phyloP scores from a whole-genome alignment of 2,329 filamentous ascomycete genomes.

The Paecilomyces variotii region DNA sequence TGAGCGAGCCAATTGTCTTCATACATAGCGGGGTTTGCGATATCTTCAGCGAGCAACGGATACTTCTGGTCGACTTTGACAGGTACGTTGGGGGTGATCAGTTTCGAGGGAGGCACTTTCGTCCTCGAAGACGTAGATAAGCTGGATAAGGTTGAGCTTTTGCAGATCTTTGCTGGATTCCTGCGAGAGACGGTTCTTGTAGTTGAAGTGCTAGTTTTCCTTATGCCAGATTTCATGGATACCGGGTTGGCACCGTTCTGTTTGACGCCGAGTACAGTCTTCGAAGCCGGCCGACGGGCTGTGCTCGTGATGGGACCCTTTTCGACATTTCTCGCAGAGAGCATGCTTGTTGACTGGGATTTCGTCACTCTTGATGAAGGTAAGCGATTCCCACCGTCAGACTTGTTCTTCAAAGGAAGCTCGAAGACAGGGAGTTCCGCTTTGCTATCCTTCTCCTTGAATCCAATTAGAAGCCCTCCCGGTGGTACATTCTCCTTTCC shows the following conservation, averaged over 20 bases:
- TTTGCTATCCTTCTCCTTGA: constrained; percentile 12
- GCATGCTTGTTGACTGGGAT: neutral
- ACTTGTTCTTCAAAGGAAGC: constrained; percentile 16
- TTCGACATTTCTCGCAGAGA: neutral
- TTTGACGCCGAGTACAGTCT: constrained; percentile 7
- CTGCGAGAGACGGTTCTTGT: neutral
- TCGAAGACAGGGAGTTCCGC: constrained; percentile 7
- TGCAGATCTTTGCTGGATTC: constrained; percentile 4
- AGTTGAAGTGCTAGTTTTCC: neutral
- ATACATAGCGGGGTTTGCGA: constrained; percentile 51
- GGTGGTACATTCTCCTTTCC: constrained; percentile 59
- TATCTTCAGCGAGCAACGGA: constrained; percentile 46
- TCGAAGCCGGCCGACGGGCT: constrained; percentile 2
- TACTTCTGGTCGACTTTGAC: constrained; percentile 31
- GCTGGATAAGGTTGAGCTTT: constrained; percentile 7
- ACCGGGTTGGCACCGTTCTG: constrained; percentile 6
- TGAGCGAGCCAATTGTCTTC: constrained; percentile 56
- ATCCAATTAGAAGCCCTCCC: constrained; percentile 17
- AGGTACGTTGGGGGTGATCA: constrained; percentile 23
- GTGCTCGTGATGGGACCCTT: neutral
- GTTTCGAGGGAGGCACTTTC: constrained; percentile 19
- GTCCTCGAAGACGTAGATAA: constrained; percentile 11
- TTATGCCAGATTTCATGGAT: neutral
- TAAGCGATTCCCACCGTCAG: constrained; percentile 17
- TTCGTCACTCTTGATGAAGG: constrained; percentile 14